Conservation (phyloP, 768 basidiomycete species). For the Gloeopeniophorella convolvens region DNA sequence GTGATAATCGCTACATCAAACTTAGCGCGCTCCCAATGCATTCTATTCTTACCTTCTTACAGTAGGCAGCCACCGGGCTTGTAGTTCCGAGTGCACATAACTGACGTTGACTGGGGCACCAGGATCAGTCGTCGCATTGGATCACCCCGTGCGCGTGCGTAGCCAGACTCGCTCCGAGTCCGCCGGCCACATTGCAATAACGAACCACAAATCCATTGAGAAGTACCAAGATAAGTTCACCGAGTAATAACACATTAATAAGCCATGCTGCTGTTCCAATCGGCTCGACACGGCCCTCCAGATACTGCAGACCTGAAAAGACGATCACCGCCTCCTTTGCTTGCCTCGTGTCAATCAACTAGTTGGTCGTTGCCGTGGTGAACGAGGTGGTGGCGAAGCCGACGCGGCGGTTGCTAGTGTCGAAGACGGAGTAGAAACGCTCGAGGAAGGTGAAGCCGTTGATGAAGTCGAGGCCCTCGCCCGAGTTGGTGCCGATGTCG, state of each 20-base stretch:
- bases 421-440: conserved; percentile 63
- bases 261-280: too few relatives aligned
- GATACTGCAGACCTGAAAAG: neutral
- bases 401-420: conserved; percentile 49
- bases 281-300: neutral
- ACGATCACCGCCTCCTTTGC: neutral
- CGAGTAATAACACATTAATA: neutral
- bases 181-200: too few relatives aligned
- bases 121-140: too few relatives aligned
- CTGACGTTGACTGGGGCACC: too few relatives aligned
- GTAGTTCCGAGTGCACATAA: too few relatives aligned
- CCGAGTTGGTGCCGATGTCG: conserved; percentile 35
- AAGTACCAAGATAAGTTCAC: neutral
- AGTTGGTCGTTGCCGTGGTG: conserved; percentile 42
- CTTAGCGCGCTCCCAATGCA: too few relatives aligned
- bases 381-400: conserved; percentile 49
- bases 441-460: conserved; percentile 49
- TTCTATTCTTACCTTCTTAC: too few relatives aligned
- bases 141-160: too few relatives aligned
- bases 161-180: too few relatives aligned
- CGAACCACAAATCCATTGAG: neutral
- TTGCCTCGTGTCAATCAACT: conserved; percentile 3
- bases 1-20: too few relatives aligned
- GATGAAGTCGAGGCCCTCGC: conserved; percentile 49
- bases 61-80: too few relatives aligned